Evolutionary conservation across 2,329 filamentous ascomycete genomes (phyloP), one percentile per base, ranked within the genome.

Genomic region (Talaromyces sp.): DNA sequence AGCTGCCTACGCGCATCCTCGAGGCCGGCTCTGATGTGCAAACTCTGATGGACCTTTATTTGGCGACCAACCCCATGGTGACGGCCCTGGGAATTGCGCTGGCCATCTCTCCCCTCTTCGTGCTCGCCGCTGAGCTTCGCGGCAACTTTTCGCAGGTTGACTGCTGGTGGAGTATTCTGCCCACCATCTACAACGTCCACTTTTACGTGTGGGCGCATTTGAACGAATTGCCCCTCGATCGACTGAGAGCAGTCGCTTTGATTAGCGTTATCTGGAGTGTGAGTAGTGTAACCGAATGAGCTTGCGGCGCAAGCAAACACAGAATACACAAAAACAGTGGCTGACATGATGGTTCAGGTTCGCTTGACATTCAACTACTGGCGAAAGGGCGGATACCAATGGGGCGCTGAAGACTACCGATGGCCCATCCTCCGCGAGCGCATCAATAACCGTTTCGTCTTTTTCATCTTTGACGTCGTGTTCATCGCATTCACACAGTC

Each of bases 111-210:
- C 82, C 83, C 5, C 69, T 94, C 29, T 89, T 95, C 68, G 79
- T 96, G 26, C 70, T 93, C 32, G 79, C 86, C 5, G 90, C 92
- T 0, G 93, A 97, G 75, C 76, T 91, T 77, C 97, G 95, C 77
- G 85, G 84, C 69, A 99, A 99, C 75, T 97, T 92, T 74, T 97
- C 92, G n/a, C 94, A 99, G 76, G 88, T 99, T 48, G 94, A 99
- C 74, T 86, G 94, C 54, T 78, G 88, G 67, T 99, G 94, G 94
- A 94, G 91, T 71, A 81, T 99, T 62, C 77, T 99, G 56, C 94
- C 94, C 1, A 88, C 90, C 8, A 70, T 96, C 56, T 97, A 96
- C 76, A 89, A 94, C 71, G 83, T 86, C 6, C 92, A 99, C 75
- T 94, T 90, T 71, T 84, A 86, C 41, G 68, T 86, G n/a, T 99